Conservation (phyloP, 176 grass and related monocot genomes). For the Aegilops tauschii region DNA sequence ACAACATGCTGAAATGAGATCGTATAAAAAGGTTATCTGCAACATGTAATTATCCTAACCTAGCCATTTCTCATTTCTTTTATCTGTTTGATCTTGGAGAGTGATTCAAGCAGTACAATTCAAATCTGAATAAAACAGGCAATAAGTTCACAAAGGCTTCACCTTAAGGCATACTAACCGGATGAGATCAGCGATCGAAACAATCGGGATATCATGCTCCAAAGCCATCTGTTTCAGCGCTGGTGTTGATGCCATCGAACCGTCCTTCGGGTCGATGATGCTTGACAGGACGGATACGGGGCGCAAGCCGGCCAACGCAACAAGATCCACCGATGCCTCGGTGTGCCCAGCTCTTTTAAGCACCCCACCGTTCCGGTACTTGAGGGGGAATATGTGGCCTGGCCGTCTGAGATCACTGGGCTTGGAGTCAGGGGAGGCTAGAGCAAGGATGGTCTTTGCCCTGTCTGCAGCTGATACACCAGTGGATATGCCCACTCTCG, state of each 20-base stretch:
- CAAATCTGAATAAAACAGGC: neutral
- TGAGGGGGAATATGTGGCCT: conserved; percentile 82
- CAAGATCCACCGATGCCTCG: conserved; percentile 84
- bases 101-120: neutral
- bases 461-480: conserved; percentile 86
- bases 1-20: neutral
- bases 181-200: conserved; percentile 91
- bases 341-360: conserved; percentile 80
- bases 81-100: neutral
- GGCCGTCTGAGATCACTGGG: conserved; percentile 79
- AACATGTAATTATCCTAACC: neutral
- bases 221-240: conserved; percentile 56
- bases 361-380: conserved; percentile 78
- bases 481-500: conserved; percentile 56
- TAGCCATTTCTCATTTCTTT: neutral
- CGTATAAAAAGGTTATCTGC: neutral
- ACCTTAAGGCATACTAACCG: conserved; percentile 69
- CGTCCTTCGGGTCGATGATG: conserved; percentile 66
- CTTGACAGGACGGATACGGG: conserved; percentile 79
- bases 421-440: conserved; percentile 77
- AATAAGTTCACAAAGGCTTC: conserved; percentile 47
- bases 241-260: conserved; percentile 59
- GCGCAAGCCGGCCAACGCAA: conserved; percentile 49
- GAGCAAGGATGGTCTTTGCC: conserved; percentile 72
- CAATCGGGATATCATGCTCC: conserved; percentile 68